Conservation (phyloP, 257 asterid genomes). For the Petunia secreta region DNA sequence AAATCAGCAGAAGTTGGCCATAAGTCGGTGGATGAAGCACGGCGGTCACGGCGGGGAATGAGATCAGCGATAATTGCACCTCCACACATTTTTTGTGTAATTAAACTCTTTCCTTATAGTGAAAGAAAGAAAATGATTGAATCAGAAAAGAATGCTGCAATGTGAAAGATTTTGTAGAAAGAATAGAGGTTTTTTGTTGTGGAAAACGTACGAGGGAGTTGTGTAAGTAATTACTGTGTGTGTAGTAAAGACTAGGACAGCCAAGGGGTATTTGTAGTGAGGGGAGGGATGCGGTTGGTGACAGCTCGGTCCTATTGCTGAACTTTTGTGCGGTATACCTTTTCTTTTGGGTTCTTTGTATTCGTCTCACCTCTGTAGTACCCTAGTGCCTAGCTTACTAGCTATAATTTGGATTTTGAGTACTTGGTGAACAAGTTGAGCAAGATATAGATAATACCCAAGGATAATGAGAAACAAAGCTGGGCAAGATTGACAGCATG, state of each 20-base stretch:
- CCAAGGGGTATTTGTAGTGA: slow-evolving; percentile 13
- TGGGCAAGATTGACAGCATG: not conserved
- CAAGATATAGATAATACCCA: not conserved
- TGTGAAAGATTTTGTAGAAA: not conserved
- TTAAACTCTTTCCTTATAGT: not conserved
- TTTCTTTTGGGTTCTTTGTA: slow-evolving; percentile 8
- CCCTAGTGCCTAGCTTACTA: not conserved
- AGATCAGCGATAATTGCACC: slow-evolving; percentile 72
- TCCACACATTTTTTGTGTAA: slow-evolving; percentile 60
- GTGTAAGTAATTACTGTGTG: not conserved
- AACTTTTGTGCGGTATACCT: slow-evolving; percentile 18
- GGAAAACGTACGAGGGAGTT: not conserved
- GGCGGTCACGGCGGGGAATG: slow-evolving; percentile 55
- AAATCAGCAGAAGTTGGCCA: slow-evolving; percentile 52
- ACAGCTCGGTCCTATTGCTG: not conserved
- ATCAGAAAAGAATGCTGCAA: not conserved
- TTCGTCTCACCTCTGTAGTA: not conserved
- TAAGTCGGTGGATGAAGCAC: slow-evolving; percentile 45
- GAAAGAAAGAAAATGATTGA: not conserved
- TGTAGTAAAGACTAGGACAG: not conserved
- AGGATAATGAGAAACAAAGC: not conserved
- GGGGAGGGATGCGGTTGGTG: not conserved
- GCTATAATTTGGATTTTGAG: not conserved
- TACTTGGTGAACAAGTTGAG: slow-evolving; percentile 6
- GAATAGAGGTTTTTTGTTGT: not conserved